These are phyloP conservation scores for Penicillium sp. DNA, from an alignment of 2,329 filamentous ascomycete genomes.

Conservation along the genomic window DNA sequence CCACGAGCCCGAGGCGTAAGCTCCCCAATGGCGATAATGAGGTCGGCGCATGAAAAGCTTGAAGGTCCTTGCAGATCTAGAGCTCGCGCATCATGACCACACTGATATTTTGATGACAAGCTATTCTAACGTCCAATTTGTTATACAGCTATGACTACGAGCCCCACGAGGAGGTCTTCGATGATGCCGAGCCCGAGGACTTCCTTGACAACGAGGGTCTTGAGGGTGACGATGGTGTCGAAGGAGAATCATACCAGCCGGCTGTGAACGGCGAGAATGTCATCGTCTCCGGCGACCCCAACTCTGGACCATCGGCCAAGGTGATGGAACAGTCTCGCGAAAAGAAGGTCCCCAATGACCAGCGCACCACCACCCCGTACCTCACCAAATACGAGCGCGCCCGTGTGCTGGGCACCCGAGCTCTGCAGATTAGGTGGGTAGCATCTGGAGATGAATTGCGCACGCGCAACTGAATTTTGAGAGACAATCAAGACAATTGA, in stretches of 20 bases:
- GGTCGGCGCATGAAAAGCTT: constrained; percentile 11
- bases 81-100: background rate
- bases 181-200: constrained; percentile 65
- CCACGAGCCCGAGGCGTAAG: constrained; percentile 61
- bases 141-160: constrained; percentile 49
- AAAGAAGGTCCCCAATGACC: constrained; percentile 87
- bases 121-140: constrained; percentile 23
- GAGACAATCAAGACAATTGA: background rate
- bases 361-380: constrained; percentile 91
- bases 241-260: constrained; percentile 43
- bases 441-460: constrained; percentile 58
- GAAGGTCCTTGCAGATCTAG: constrained; percentile 16
- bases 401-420: constrained; percentile 87
- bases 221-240: constrained; percentile 56
- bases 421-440: constrained; percentile 87
- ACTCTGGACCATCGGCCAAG: constrained; percentile 51
- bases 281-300: constrained; percentile 54
- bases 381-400: constrained; percentile 99
- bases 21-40: constrained; percentile 4
- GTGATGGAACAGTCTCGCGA: constrained; percentile 61
- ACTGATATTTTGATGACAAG: constrained; percentile 3
- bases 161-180: constrained; percentile 64
- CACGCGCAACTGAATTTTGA: constrained; percentile 49
- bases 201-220: constrained; percentile 58
- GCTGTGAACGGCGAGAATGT: constrained; percentile 42